Base-by-base conservation (phyloP, 176 grass and related monocot genomes). In the Tuctoria greenei region DNA sequence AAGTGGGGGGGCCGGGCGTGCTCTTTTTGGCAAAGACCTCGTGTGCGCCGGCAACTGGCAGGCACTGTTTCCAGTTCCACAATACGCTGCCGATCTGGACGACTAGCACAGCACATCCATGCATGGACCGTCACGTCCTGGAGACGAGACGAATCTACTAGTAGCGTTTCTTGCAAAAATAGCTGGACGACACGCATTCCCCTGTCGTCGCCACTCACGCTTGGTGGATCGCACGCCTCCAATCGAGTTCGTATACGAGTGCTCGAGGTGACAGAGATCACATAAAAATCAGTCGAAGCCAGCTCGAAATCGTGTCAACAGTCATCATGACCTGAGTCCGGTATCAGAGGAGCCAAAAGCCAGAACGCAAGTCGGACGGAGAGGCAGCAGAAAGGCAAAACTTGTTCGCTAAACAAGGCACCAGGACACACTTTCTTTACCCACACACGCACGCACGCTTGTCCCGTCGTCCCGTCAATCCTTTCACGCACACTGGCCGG, bases 381-480 rank as follows among this genome's bases (percentile, higher is more conserved):
- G 75, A 73, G 64, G 42, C 75, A 73, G 34, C 68, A 49, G 79
- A 83, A 40, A 85, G 69, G 76, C 69, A 74, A 85, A 86, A 80
- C 83, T 69, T 80, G 70, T 86, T 61, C 76, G 23, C 70, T 74
- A 80, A 85, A 80, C 69, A 79, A 80, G 70, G 69, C 69, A 61
- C 83, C 83, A 23, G 54, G 5, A 23, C 60, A 27, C 58, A 60
- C 36, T 79, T 80, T 67, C 69, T 80, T 67, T 79, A 61, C 69
- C 73, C 64, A 83, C 71, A 15, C 46, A 49, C 55, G 21, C 55
- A 58, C 21, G 21, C 55, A 58, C 26, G n/a, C 41, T 55, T 78
- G 46, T 34, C 75, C 31, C 64, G 52, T 44, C 45, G 61, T 56
- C 47, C 23, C 45, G 27, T 78, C 37, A 26, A 69, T 69, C 47